phyloP scores from a whole-genome alignment of 2,329 filamentous ascomycete species.

The Calonectria hongkongensis region DNA sequence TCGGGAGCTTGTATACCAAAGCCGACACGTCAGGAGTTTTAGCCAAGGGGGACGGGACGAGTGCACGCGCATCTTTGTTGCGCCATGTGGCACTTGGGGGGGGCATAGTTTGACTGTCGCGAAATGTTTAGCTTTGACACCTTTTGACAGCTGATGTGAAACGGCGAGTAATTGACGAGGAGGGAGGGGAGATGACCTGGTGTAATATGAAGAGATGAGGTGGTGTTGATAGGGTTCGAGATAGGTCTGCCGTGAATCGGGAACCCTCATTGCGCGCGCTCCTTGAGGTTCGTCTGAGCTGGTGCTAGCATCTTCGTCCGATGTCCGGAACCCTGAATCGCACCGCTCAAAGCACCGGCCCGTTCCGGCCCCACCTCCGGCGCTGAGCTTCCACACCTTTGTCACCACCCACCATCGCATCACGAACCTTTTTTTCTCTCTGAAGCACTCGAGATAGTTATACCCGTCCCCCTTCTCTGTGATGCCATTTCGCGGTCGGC shows the following conservation, averaged over 20 bases:
- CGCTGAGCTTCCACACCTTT: constrained; percentile 30
- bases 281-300: not conserved
- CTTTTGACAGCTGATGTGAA: not conserved
- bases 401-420: constrained; percentile 19
- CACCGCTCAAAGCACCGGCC: constrained; percentile 25
- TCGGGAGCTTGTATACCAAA: constrained; percentile 1
- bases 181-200: not conserved
- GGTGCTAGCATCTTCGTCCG: not conserved
- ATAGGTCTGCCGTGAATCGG: not conserved
- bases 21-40: constrained; percentile 20
- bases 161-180: not conserved
- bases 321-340: constrained; percentile 20
- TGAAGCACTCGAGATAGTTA: not conserved
- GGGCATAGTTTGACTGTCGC: constrained; percentile 10
- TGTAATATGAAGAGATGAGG: not conserved
- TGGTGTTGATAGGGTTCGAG: not conserved
- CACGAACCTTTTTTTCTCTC: not conserved
- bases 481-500: not conserved
- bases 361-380: constrained; percentile 22
- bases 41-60: not conserved
- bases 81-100: not conserved
- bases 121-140: constrained; percentile 7
- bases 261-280: not conserved
- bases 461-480: not conserved
- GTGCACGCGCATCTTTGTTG: not conserved